Base-by-base conservation (phyloP, 441 rosid species). In the Mallotus japonicus region DNA sequence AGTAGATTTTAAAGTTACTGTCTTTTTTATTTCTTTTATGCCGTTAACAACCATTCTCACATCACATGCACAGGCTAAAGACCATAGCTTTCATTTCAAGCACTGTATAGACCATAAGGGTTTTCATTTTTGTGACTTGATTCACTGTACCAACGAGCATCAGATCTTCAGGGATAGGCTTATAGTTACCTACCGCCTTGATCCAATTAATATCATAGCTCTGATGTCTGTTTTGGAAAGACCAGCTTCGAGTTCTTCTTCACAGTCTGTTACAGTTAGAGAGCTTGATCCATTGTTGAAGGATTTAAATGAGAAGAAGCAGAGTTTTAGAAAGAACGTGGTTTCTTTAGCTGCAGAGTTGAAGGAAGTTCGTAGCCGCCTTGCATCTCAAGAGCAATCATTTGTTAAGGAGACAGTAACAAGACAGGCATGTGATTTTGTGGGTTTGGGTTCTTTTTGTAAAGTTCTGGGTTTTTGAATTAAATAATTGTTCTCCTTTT, bases 281-380 rank as follows among this genome's bases (percentile, higher is more conserved):
- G 92, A 87, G 47, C 76, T 86, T 57, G 99, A 95, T 83, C 99
- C 97, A 0, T 59, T 93, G 71, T 75, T 95, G 86, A 91, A 86
- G 81, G 99, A 93, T 76, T 77, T 91, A 80, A 87, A 89, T 76
- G 99, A 95, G 90, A 95, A 88, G 94, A 95, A 95, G 80, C 98
- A 84, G 72, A 86, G 83, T 79, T 92, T 95, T 67, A 79, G 92
- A 76, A 82, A 85, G 62, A 95, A 93, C 84, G 97, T 95, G 22
- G 96, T 89, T 62, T 90, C 96, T 15, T 84, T 95, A n/a, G 97
- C 96, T 6, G 83, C 88, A 5, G 99, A 93, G 83, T 83, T 95
- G 78, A 93, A 89, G 79, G 92, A 87, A 57, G 94, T 85, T 8
- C 87, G 97, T 64, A 81, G 80, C 79, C 90, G 95, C 65, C 89